A percentile compares a stretch with the other conserved stretches of the same genome.
These are phyloP conservation scores for Globisporangium carolinianum DNA, from an alignment of 352 stramenopile genomes.

Conservation along the genomic window DNA sequence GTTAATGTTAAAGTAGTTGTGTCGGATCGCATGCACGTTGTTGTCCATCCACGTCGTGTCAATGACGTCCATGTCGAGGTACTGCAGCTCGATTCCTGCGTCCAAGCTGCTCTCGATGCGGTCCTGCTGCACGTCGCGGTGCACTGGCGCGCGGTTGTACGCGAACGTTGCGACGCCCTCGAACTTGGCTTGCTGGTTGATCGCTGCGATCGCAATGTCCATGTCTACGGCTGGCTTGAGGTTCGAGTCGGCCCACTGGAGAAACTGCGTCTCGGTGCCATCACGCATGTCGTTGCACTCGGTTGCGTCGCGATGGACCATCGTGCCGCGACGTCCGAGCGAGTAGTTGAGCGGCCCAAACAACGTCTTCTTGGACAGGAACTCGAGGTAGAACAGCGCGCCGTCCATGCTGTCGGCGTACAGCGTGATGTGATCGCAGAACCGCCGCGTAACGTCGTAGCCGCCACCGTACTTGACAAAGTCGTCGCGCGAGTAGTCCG, in stretches of 20 bases:
- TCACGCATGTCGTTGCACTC: conserved; percentile 15
- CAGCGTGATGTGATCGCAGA: conserved; percentile 64
- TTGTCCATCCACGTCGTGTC: conserved; percentile 77
- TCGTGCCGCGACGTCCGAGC: conserved; percentile 19
- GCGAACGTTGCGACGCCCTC: conserved; percentile 42
- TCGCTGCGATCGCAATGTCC: conserved; percentile 37
- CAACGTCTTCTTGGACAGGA: conserved; percentile 37
- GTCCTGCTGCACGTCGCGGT: conserved; percentile 2
- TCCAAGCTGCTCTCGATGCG: not conserved
- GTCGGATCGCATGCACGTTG: conserved; percentile 57
- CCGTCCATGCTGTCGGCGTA: conserved; percentile 52
- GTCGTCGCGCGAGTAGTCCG: conserved; percentile 62
- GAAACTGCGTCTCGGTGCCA: conserved; percentile 27
- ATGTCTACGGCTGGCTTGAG: conserved; percentile 29
- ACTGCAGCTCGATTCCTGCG: conserved; percentile 9
- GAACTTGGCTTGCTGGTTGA: conserved; percentile 56
- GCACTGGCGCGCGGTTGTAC: conserved; percentile 31
- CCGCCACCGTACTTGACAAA: conserved; percentile 51
- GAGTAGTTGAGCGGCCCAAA: conserved; percentile 7
- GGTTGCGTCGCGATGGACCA: conserved; percentile 33
- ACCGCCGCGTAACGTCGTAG: conserved; percentile 46
- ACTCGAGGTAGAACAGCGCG: conserved; percentile 25
- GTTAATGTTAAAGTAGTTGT: conserved; percentile 76
- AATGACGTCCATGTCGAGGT: conserved; percentile 67
- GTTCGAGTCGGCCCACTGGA: conserved; percentile 35